These are phyloP conservation scores for Acer negundo DNA, from an alignment of 345 rosid genomes.

Conservation along the genomic window DNA sequence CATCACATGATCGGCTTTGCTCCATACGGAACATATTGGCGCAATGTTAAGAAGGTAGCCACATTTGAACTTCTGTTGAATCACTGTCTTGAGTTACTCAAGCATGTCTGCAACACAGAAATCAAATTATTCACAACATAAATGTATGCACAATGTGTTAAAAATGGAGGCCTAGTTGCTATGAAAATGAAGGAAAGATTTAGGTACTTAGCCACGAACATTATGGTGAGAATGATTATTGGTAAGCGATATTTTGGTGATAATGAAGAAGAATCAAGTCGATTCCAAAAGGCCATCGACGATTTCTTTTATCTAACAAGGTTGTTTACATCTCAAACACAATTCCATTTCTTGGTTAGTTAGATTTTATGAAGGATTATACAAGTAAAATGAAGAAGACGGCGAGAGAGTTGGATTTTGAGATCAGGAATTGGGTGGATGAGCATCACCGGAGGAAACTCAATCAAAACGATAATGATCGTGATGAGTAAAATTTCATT, in stretches of 20 bases:
- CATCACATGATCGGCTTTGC: too few species aligned
- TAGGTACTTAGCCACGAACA: conserved; percentile 29
- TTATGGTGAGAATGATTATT: conserved; percentile 31
- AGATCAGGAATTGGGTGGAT: conserved; percentile 41
- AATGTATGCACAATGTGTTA: conserved; percentile 20
- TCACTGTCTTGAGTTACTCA: conserved; percentile 32
- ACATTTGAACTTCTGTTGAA: conserved; percentile 32
- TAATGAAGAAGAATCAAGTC: conserved; percentile 21
- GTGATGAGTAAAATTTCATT: too few species aligned
- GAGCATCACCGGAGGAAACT: conserved; percentile 36
- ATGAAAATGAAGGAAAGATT: conserved; percentile 33
- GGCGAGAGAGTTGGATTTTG: conserved; percentile 38
- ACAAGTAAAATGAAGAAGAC: conserved; percentile 32
- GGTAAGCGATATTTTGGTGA: conserved; percentile 26
- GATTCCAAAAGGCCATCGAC: conserved; percentile 11
- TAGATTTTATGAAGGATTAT: conserved; percentile 30
- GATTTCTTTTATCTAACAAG: conserved; percentile 27
- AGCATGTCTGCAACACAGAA: conserved; percentile 33
- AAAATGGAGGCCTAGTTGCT: conserved; percentile 20
- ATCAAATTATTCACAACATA: conserved; percentile 18
- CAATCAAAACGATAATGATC: too few species aligned
- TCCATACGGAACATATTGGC: neutral
- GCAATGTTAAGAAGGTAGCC: conserved; percentile 34
- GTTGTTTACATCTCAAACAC: conserved; percentile 27
- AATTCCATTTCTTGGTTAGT: conserved; percentile 38